A percentile compares a stretch with the other conserved stretches of the same genome.
phyloP scores from a whole-genome alignment of 805 yeast species.

The Geotrichum ghanense region DNA sequence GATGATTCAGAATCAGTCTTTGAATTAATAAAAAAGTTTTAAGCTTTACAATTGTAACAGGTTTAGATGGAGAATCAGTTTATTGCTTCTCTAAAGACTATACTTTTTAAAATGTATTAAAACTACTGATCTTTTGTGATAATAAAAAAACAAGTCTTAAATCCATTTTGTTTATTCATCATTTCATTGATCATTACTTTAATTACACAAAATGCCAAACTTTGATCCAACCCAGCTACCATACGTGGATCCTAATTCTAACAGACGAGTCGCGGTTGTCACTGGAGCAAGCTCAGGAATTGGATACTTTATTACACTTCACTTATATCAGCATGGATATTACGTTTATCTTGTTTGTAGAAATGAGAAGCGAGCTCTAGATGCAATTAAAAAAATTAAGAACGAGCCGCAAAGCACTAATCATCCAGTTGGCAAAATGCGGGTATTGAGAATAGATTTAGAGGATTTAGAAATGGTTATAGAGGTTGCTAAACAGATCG shows the following conservation, averaged over 20 bases:
- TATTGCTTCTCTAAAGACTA: too few relatives aligned
- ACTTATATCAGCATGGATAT: conserved; percentile 70
- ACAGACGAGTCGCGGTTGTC: conserved; percentile 55
- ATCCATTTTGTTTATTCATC: too few relatives aligned
- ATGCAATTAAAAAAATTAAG: conserved; percentile 46
- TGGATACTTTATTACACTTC: conserved; percentile 67
- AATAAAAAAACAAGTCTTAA: too few relatives aligned
- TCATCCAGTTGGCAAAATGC: neutral
- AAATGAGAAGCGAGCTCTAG: conserved; percentile 40
- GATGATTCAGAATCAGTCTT: too few relatives aligned
- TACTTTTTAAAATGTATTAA: too few relatives aligned
- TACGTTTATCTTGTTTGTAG: conserved; percentile 67
- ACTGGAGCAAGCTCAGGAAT: conserved; percentile 79
- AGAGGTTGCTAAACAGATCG: neutral
- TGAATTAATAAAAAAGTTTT: too few relatives aligned
- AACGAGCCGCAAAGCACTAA: conserved; percentile 35
- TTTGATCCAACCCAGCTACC: conserved; percentile 43
- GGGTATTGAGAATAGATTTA: neutral
- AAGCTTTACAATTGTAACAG: too few relatives aligned
- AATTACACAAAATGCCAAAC: too few relatives aligned
- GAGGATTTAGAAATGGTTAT: neutral
- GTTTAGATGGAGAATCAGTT: too few relatives aligned
- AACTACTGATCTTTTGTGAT: too few relatives aligned
- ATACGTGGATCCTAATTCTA: conserved; percentile 42
- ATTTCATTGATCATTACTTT: too few relatives aligned